phyloP scores from a whole-genome alignment of 768 basidiomycete genomes.

The Artomyces pyxidatus region DNA sequence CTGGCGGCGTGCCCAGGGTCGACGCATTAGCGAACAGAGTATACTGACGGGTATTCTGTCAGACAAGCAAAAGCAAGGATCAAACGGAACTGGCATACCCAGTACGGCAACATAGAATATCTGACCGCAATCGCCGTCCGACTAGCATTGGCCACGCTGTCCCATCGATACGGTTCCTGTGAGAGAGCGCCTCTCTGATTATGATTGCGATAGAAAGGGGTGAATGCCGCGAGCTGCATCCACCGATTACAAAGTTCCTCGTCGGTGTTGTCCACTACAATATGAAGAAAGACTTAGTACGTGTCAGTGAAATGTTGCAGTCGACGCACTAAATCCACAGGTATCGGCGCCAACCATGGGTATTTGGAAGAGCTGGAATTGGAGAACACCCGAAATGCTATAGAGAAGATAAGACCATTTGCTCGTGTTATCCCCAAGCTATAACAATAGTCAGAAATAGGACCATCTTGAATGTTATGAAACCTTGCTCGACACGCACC shows the following conservation, averaged over 20 bases:
- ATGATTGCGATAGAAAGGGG: constrained; percentile 79
- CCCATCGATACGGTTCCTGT: constrained; percentile 82
- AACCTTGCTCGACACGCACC: constrained; percentile 29
- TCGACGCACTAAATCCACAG: constrained; percentile 49
- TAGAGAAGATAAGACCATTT: constrained; percentile 66
- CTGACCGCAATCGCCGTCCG: constrained; percentile 63
- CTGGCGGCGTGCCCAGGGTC: constrained; percentile 53
- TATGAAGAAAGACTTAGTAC: constrained; percentile 1
- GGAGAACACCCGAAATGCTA: constrained; percentile 68
- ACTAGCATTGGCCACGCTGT: constrained; percentile 67
- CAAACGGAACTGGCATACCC: constrained; percentile 37
- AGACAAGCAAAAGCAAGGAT: neutral
- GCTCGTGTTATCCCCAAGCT: constrained; percentile 75
- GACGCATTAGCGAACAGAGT: constrained; percentile 68
- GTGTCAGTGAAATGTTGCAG: constrained; percentile 8
- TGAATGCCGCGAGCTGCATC: constrained; percentile 82
- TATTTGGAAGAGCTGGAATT: constrained; percentile 79
- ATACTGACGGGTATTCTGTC: constrained; percentile 34
- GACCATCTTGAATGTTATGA: neutral
- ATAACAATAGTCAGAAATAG: neutral
- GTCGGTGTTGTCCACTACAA: constrained; percentile 49
- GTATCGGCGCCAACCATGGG: constrained; percentile 81
- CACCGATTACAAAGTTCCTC: constrained; percentile 80
- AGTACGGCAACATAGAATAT: constrained; percentile 70
- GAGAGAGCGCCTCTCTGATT: constrained; percentile 54